Evolutionary conservation across 164 flowering plant genomes (phyloP).

Genomic region (Aristolochia californica): DNA sequence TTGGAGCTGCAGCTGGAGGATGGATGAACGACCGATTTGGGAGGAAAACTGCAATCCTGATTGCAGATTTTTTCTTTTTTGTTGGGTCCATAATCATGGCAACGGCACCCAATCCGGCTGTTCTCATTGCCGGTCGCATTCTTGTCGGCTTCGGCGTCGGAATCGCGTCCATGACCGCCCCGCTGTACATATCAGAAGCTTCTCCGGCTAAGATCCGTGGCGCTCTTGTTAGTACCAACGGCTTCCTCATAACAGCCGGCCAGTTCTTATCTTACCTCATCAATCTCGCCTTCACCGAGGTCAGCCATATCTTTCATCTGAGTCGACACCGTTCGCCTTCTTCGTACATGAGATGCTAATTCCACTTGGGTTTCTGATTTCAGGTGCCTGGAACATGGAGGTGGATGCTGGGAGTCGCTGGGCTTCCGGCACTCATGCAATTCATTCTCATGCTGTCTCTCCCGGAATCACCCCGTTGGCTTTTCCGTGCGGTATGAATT

Average conservation of each 20-base stretch:
- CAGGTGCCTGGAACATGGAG: slow-evolving; percentile 69
- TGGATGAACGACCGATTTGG: slow-evolving; percentile 48
- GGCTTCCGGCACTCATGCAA: slow-evolving; percentile 55
- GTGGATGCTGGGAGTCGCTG: slow-evolving; percentile 85
- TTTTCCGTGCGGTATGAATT: slow-evolving; percentile 44
- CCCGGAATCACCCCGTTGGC: slow-evolving; percentile 73
- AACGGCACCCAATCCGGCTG: slow-evolving; percentile 30
- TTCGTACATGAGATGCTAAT: too few relatives aligned
- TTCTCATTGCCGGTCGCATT: slow-evolving; percentile 42
- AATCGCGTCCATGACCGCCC: slow-evolving; percentile 63
- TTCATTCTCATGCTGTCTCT: slow-evolving; percentile 45
- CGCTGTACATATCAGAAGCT: slow-evolving; percentile 62
- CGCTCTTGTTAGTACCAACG: slow-evolving; percentile 59
- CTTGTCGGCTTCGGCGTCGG: slow-evolving; percentile 63
- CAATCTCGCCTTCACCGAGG: slow-evolving; percentile 61
- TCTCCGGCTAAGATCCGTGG: slow-evolving; percentile 54
- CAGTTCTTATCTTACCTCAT: slow-evolving; percentile 68
- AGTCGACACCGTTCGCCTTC: too few relatives aligned
- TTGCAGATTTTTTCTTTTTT: slow-evolving; percentile 55
- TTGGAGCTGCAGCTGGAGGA: slow-evolving; percentile 62
- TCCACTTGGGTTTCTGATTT: neutral
- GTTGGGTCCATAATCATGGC: slow-evolving; percentile 59
- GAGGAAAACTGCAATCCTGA: slow-evolving; percentile 25
- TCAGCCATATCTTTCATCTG: too few relatives aligned
- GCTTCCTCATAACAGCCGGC: slow-evolving; percentile 67